Conservation (phyloP, 2,329 filamentous ascomycete species). For the Elsinoe ampelina region DNA sequence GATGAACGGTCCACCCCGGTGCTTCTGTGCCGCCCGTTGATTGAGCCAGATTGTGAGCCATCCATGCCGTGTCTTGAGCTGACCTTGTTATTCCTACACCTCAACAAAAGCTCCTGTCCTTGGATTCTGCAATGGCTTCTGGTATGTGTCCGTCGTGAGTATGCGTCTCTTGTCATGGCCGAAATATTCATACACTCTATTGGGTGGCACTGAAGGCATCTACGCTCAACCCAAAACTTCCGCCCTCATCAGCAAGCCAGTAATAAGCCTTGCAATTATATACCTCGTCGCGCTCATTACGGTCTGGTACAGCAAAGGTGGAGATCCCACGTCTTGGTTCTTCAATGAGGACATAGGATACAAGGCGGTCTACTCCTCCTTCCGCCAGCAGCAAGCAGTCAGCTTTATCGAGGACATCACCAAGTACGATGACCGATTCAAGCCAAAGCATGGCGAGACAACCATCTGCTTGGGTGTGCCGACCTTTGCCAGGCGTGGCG, state of each 20-base stretch:
- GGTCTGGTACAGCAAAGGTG: background rate
- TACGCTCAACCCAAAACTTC: constrained; percentile 2
- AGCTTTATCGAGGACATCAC: constrained; percentile 19
- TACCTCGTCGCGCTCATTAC: background rate
- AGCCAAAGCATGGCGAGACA: constrained; percentile 19
- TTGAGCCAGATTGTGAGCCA: no score
- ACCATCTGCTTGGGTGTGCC: constrained; percentile 37
- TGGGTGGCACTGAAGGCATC: background rate
- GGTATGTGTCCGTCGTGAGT: background rate
- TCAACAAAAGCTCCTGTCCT: background rate
- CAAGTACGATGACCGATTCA: constrained; percentile 14
- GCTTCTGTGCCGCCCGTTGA: no score
- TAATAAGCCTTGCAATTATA: background rate
- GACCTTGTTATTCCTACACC: no score
- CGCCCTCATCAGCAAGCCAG: background rate
- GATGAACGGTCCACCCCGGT: no score
- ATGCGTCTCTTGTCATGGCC: constrained; percentile 4
- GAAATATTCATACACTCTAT: constrained; percentile 1
- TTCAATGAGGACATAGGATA: constrained; percentile 28
- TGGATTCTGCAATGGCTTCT: background rate
- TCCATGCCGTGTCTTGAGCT: no score
- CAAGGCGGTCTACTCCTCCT: constrained; percentile 25
- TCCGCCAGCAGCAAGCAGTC: constrained; percentile 26
- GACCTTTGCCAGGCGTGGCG: constrained; percentile 32
- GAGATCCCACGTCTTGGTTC: constrained; percentile 30